Percentiles rank a stretch among this genome's conserved stretches.
phyloP scores from a whole-genome alignment of 495 filamentous ascomycete species.

The Talaromyces adpressus region DNA sequence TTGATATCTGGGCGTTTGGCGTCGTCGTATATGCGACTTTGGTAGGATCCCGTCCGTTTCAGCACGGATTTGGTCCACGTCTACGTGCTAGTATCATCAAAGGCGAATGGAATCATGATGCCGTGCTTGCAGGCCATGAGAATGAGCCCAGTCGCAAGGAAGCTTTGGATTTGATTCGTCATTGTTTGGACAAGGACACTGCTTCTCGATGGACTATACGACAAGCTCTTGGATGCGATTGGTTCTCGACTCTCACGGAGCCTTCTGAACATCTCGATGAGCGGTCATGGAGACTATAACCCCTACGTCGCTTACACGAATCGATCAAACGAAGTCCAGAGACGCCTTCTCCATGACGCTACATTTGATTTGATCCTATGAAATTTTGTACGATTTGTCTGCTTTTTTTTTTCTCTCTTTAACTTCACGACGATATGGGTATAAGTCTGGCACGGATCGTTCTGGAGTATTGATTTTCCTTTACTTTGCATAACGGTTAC shows the following conservation, averaged over 20 bases:
- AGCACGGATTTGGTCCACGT: constrained; percentile 52
- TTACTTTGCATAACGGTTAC: neutral
- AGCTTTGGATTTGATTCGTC: constrained; percentile 43
- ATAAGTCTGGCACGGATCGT: neutral
- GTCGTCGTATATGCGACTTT: constrained; percentile 58
- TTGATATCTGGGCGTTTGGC: constrained; percentile 70
- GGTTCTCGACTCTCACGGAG: constrained; percentile 40
- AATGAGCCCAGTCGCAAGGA: constrained; percentile 25
- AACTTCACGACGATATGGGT: neutral
- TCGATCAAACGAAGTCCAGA: neutral
- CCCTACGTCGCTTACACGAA: neutral
- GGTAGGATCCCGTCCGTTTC: constrained; percentile 62
- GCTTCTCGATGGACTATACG: constrained; percentile 47
- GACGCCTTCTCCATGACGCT: neutral
- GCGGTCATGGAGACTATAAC: constrained; percentile 31
- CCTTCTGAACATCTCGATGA: constrained; percentile 21
- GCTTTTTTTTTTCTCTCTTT: neutral
- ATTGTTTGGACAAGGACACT: constrained; percentile 46
- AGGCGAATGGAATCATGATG: constrained; percentile 53
- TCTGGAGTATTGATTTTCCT: neutral
- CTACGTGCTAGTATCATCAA: constrained; percentile 52
- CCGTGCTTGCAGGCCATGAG: constrained; percentile 32
- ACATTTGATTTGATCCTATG: neutral
- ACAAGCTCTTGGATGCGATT: constrained; percentile 45
- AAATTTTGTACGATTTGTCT: neutral